These are phyloP conservation scores for Pisolithus thermaeus DNA, from an alignment of 1,284 basidiomycete species.

Conservation along the genomic window DNA sequence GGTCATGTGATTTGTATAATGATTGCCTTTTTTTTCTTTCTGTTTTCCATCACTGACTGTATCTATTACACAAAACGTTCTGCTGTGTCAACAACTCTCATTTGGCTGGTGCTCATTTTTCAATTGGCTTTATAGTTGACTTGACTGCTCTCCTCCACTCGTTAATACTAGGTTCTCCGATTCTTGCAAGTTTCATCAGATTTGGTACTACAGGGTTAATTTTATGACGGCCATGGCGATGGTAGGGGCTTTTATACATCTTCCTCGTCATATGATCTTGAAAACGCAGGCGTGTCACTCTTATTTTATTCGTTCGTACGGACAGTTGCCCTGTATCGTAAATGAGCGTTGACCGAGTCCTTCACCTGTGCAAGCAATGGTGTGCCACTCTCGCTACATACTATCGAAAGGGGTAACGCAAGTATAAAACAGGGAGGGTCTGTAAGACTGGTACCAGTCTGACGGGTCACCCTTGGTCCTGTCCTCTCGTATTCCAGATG, in stretches of 20 bases:
- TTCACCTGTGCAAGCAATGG: not conserved
- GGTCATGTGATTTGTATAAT: conserved; percentile 11
- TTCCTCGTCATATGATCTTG: not conserved
- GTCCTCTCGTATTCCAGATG: conserved; percentile 3
- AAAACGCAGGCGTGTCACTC: no score
- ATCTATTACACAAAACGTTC: conserved; percentile 18
- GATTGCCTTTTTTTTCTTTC: not conserved
- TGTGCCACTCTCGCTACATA: not conserved
- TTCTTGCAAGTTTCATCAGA: conserved; percentile 8
- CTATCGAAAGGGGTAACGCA: no score
- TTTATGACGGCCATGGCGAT: conserved; percentile 10
- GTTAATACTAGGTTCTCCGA: conserved; percentile 22
- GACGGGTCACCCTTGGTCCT: not conserved
- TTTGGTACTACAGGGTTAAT: conserved; percentile 8
- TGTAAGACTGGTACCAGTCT: no score
- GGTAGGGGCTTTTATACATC: not conserved
- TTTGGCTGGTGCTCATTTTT: conserved; percentile 12
- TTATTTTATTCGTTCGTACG: not conserved
- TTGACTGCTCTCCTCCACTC: conserved; percentile 21
- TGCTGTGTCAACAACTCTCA: conserved; percentile 15
- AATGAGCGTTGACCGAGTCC: not conserved
- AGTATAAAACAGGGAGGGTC: no score
- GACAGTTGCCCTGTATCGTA: not conserved
- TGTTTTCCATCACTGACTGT: conserved; percentile 6
- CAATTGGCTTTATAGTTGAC: conserved; percentile 12